phyloP scores from a whole-genome alignment of 2,329 filamentous ascomycete species.

The Claviceps monticola region DNA sequence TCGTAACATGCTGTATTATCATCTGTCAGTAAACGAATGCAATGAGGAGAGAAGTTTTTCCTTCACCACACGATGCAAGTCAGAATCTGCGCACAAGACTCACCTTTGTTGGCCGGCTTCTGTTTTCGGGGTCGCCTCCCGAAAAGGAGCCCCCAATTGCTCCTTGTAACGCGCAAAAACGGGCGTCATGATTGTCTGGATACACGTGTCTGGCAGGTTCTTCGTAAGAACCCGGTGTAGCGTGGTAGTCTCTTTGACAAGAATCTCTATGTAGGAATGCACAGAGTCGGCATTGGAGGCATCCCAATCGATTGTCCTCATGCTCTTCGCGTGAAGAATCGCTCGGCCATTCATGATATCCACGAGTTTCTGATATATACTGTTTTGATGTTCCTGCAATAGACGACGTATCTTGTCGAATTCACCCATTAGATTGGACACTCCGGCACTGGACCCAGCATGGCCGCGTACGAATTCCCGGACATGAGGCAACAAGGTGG shows the following conservation, averaged over 20 bases:
- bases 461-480: conserved; percentile 84
- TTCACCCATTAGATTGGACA: conserved; percentile 55
- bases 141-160: conserved; percentile 60
- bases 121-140: conserved; percentile 50
- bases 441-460: conserved; percentile 35
- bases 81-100: conserved; percentile 12
- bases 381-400: conserved; percentile 79
- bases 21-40: neutral
- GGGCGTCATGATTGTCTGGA: conserved; percentile 71
- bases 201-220: conserved; percentile 62
- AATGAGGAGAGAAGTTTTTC: neutral
- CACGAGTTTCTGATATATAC: conserved; percentile 82
- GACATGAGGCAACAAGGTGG: conserved; percentile 75
- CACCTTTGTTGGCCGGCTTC: conserved; percentile 59
- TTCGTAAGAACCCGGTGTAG: conserved; percentile 73
- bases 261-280: conserved; percentile 71
- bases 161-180: conserved; percentile 74
- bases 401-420: conserved; percentile 79
- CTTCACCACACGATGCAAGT: too few species aligned
- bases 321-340: conserved; percentile 55
- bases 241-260: conserved; percentile 75
- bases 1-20: conserved; percentile 48
- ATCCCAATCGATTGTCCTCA: conserved; percentile 68
- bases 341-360: conserved; percentile 82
- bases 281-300: conserved; percentile 24